Percentiles rank a stretch among this genome's conserved stretches.
These are phyloP conservation scores for Alternaria solani DNA, from an alignment of 2,329 filamentous ascomycete genomes.

Conservation along the genomic window DNA sequence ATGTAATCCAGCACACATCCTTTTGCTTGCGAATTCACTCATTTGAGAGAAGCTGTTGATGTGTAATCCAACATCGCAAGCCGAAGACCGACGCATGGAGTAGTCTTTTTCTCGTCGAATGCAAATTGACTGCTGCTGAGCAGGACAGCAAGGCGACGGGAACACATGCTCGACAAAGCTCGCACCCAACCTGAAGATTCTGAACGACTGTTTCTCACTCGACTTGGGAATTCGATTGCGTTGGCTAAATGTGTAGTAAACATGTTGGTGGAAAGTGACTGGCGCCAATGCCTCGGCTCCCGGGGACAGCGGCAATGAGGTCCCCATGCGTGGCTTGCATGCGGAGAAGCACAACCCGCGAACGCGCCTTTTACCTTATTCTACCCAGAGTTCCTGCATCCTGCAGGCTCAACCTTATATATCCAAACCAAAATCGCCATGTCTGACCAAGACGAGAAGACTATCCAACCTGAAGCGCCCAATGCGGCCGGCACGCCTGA, in stretches of 20 bases:
- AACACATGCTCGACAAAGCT: too few species aligned
- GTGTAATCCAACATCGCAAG: too few species aligned
- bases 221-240: background rate
- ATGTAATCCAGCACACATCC: too few species aligned
- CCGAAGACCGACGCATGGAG: background rate
- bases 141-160: too few species aligned
- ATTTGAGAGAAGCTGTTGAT: too few species aligned
- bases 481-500: conserved; percentile 13
- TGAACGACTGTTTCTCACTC: too few species aligned
- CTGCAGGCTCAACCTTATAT: conserved; percentile 10
- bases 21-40: too few species aligned
- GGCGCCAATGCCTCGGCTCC: conserved; percentile 26
- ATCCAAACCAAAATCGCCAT: conserved; percentile 29
- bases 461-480: conserved; percentile 48
- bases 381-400: conserved; percentile 24
- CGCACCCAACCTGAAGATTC: too few species aligned
- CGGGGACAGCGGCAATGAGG: conserved; percentile 6
- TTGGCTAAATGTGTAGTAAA: background rate
- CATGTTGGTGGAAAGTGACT: background rate
- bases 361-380: conserved; percentile 20
- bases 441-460: conserved; percentile 43
- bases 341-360: conserved; percentile 27
- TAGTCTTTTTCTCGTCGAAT: background rate
- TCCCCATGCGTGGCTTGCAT: conserved; percentile 7
- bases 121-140: too few species aligned